A percentile compares a stretch with the other conserved stretches of the same genome.
phyloP scores from a whole-genome alignment of 768 basidiomycete genomes.

The Kwoniella botswanensis region DNA sequence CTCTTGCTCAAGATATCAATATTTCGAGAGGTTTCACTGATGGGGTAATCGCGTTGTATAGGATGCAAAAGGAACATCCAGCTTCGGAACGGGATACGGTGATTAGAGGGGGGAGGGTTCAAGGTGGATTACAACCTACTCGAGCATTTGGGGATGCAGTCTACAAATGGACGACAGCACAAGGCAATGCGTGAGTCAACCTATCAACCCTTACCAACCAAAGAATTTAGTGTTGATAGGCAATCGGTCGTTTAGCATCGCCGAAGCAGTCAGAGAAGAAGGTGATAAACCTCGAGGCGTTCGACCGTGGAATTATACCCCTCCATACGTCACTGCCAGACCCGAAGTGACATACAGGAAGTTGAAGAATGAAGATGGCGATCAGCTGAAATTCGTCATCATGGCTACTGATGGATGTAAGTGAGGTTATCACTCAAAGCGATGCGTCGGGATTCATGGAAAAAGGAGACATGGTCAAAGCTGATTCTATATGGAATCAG shows the following conservation, averaged over 20 bases:
- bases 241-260: constrained; percentile 22
- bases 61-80: constrained; percentile 54
- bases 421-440: constrained; percentile 12
- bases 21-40: too few relatives aligned
- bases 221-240: too few relatives aligned
- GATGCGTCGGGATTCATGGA: too few relatives aligned
- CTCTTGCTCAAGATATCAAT: not conserved
- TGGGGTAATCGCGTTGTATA: constrained; percentile 1
- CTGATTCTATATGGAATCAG: constrained; percentile 23
- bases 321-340: constrained; percentile 56
- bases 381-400: constrained; percentile 53
- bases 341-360: constrained; percentile 54
- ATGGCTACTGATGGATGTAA: constrained; percentile 58
- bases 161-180: constrained; percentile 55
- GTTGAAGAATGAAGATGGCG: constrained; percentile 37
- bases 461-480: not conserved
- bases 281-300: constrained; percentile 29
- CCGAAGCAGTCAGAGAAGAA: constrained; percentile 30
- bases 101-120: constrained; percentile 52
- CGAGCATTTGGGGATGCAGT: constrained; percentile 57
- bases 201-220: not conserved
- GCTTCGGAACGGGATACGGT: constrained; percentile 47
- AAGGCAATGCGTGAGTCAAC: constrained; percentile 46
- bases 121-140: constrained; percentile 56
- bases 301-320: constrained; percentile 39